These are phyloP conservation scores for Trichoderma gracile DNA, from an alignment of 2,329 filamentous ascomycete species.

Conservation along the genomic window DNA sequence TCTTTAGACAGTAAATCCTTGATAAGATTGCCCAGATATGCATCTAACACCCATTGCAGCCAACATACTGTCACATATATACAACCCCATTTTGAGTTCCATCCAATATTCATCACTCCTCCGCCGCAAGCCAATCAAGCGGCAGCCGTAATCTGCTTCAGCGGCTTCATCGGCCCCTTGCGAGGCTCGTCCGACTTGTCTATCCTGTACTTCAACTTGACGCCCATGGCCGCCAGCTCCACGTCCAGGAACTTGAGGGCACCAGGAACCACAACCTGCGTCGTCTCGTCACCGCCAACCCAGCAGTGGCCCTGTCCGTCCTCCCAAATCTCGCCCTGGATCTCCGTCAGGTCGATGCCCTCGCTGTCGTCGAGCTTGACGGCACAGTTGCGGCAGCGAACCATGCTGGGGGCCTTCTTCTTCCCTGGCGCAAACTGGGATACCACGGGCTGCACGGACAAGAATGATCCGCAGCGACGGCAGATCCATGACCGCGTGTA, in stretches of 20 bases:
- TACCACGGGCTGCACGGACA: slow-evolving; percentile 81
- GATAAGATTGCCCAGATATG: slow-evolving; percentile 20
- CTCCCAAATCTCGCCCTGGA: slow-evolving; percentile 82
- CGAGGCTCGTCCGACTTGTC: slow-evolving; percentile 65
- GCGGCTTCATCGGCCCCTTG: slow-evolving; percentile 51
- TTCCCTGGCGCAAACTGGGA: slow-evolving; percentile 61
- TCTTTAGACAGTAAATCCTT: background rate
- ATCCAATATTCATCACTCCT: background rate
- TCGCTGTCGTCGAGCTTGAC: slow-evolving; percentile 58
- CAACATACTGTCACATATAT: slow-evolving; percentile 18
- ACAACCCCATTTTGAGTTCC: slow-evolving; percentile 11
- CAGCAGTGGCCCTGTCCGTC: slow-evolving; percentile 83
- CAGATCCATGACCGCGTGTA: slow-evolving; percentile 90
- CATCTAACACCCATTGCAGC: slow-evolving; percentile 12
- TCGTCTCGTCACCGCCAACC: slow-evolving; percentile 87
- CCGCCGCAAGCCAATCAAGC: slow-evolving; percentile 5
- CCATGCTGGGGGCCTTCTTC: slow-evolving; percentile 66
- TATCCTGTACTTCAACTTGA: slow-evolving; percentile 81
- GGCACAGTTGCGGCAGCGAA: slow-evolving; percentile 80
- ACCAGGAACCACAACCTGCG: slow-evolving; percentile 87
- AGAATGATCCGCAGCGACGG: slow-evolving; percentile 83
- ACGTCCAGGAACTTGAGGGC: slow-evolving; percentile 93
- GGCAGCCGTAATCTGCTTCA: slow-evolving; percentile 29
- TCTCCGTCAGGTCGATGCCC: slow-evolving; percentile 55
- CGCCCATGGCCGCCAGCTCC: slow-evolving; percentile 93